Percentiles rank a stretch among this genome's conserved stretches.
Evolutionary conservation across 495 filamentous ascomycete species (phyloP).

Genomic region (Parathielavia appendiculata): DNA sequence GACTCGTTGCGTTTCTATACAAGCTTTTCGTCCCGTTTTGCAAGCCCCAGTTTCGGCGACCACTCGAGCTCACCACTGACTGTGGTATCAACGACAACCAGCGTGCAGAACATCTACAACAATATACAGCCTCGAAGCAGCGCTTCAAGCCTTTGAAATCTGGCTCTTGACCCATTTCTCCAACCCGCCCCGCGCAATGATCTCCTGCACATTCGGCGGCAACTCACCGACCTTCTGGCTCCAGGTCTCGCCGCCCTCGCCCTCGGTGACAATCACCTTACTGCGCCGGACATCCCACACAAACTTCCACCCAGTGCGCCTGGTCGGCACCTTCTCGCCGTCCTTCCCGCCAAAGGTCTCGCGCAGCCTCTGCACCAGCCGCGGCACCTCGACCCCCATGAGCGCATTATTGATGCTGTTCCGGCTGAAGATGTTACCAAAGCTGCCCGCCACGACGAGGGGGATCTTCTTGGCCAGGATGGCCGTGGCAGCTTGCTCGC

Average conservation of each 20-base stretch:
- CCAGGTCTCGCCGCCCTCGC: constrained; percentile 58
- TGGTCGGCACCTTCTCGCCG: constrained; percentile 57
- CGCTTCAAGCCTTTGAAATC: constrained; percentile 27
- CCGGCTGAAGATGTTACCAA: constrained; percentile 82
- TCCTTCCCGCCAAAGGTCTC: constrained; percentile 50
- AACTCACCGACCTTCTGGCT: constrained; percentile 77
- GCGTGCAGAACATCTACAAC: neutral
- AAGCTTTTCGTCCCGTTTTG: neutral
- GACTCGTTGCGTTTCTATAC: neutral
- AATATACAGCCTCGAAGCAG: neutral
- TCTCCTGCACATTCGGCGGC: constrained; percentile 85
- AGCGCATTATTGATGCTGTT: constrained; percentile 94
- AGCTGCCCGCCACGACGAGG: constrained; percentile 77
- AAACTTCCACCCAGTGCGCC: constrained; percentile 84
- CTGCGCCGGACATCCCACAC: constrained; percentile 77
- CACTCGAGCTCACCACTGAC: neutral
- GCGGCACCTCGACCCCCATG: constrained; percentile 76
- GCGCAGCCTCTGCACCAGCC: constrained; percentile 63
- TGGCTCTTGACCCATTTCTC: constrained; percentile 80
- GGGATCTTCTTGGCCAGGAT: constrained; percentile 81
- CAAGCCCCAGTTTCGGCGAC: neutral
- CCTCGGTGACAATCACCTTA: constrained; percentile 63
- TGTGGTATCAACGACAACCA: constrained; percentile 10
- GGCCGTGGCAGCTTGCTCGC: constrained; percentile 88
- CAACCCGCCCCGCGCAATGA: constrained; percentile 73